phyloP scores from a whole-genome alignment of 768 basidiomycete species.

The Tremella fuciformis region DNA sequence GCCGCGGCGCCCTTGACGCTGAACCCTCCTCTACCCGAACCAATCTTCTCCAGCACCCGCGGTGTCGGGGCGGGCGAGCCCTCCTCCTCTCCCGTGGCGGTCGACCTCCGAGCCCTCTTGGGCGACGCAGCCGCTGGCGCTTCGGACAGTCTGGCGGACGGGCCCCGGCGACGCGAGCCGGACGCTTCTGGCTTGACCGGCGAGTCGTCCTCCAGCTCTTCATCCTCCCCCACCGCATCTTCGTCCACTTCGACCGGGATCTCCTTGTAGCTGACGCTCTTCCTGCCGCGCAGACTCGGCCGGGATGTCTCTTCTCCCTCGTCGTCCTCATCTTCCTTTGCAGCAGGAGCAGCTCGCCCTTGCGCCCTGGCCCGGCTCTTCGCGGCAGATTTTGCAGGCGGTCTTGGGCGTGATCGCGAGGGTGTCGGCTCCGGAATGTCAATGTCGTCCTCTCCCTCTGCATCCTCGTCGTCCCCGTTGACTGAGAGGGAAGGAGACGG shows the following conservation, averaged over 20 bases:
- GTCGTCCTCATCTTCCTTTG: slow-evolving; percentile 1
- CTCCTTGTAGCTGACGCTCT: slow-evolving; percentile 38
- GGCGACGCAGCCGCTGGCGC: slow-evolving; percentile 8
- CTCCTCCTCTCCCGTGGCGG: slow-evolving; percentile 15
- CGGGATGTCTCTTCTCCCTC: slow-evolving; percentile 8
- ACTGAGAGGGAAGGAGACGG: no score
- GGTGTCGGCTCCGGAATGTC: no score
- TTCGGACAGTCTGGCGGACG: not conserved
- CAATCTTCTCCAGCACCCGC: slow-evolving; percentile 41
- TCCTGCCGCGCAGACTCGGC: slow-evolving; percentile 15
- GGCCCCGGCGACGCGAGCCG: not conserved
- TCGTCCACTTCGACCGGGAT: slow-evolving; percentile 18
- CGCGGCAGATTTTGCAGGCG: no score
- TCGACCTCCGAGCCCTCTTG: slow-evolving; percentile 1
- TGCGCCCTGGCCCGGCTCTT: no score
- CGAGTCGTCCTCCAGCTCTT: slow-evolving; percentile 11
- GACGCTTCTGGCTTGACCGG: not conserved
- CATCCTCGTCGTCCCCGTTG: no score
- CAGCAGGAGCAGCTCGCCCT: no score
- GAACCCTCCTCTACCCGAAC: slow-evolving; percentile 50
- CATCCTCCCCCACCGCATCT: slow-evolving; percentile 25
- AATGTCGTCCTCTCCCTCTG: no score
- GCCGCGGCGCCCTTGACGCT: slow-evolving; percentile 40
- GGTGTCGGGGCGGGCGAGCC: not conserved
- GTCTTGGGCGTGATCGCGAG: no score